A percentile compares a stretch with the other conserved stretches of the same genome.
Conservation (phyloP, 2,329 filamentous ascomycete genomes). For the Aspergillus pseudoglaucus region DNA sequence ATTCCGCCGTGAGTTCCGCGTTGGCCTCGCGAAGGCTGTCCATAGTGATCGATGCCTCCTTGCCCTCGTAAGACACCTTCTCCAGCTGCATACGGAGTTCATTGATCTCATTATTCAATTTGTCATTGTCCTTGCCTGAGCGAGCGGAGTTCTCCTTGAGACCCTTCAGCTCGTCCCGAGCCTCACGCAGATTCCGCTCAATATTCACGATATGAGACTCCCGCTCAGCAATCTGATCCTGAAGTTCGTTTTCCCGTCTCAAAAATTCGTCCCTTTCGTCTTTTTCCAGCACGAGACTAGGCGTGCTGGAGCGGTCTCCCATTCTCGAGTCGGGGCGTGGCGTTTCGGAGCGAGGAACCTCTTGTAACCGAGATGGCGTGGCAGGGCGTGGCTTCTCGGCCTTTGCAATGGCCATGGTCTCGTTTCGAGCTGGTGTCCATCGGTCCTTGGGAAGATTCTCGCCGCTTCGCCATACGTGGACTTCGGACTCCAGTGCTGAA, state of each 20-base stretch:
- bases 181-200: constrained; percentile 74
- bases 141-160: constrained; percentile 81
- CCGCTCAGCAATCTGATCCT: constrained; percentile 91
- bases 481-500: constrained; percentile 71
- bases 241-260: constrained; percentile 89
- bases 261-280: constrained; percentile 96
- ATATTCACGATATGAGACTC: constrained; percentile 72
- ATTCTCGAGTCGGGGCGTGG: constrained; percentile 58
- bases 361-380: constrained; percentile 37
- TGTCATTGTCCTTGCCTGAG: constrained; percentile 84
- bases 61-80: constrained; percentile 89
- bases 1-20: constrained; percentile 78
- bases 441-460: constrained; percentile 81
- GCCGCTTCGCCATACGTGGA: constrained; percentile 79
- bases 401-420: constrained; percentile 46
- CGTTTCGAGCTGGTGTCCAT: constrained; percentile 67
- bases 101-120: constrained; percentile 76
- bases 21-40: constrained; percentile 96
- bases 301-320: constrained; percentile 79
- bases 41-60: constrained; percentile 96
- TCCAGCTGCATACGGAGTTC: constrained; percentile 96
- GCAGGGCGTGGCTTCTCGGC: constrained; percentile 41
- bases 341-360: constrained; percentile 51
- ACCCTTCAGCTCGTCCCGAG: constrained; percentile 76
- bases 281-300: constrained; percentile 82